Base-by-base conservation (phyloP, 2,329 filamentous ascomycete genomes). In the Aspergillus amoenus region DNA sequence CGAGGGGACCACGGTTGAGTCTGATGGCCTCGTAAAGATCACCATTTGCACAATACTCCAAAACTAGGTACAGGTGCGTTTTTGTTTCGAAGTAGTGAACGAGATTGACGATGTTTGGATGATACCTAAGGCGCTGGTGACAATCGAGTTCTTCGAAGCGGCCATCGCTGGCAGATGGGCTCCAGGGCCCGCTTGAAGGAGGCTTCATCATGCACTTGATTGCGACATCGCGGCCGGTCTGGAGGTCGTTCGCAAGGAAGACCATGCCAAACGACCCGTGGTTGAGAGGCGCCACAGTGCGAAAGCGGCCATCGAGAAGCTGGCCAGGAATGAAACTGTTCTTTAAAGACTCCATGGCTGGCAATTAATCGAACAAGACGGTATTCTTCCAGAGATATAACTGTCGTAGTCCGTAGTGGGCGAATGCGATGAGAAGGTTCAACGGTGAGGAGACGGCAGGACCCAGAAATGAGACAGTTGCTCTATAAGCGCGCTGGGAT, bases 201-300 rank as follows among this genome's bases (percentile, higher is more conserved):
- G 85, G 84, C 82, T 97, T 99, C 70, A 91, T 92, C 74, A 97
- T 80, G 76, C 93, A 97, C 80, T 99, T 99, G 83, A 99, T 90
- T 61, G 94, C 94, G 66, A 99, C 94, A 58, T 86, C 84, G 58
- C 94, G 82, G 66, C 87, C 85, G 59, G 90, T 96, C 63, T 82
- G 73, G 64, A 87, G 81, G 74, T 99, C 92, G 73, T 84, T 88
- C 59, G 93, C 94, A 78, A 92, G 88, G 78, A 97, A 97, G 68
- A 99, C 94, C 91, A 97, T 95, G 72, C 94, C 94, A 72, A 97
- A 99, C 55, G 94, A 97, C 67, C 94, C 94, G 83, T 97, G 92
- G 74, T 99, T 99, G 79, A 99, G 89, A 57, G 94, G 93, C 66
- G 93, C 90, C 70, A 97, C 83, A 56, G 93, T 96, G 78, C 90